Percentiles rank a stretch among this genome's conserved stretches.
Conservation (phyloP, 2,329 filamentous ascomycete species). For the Westerdykella aurantiaca region DNA sequence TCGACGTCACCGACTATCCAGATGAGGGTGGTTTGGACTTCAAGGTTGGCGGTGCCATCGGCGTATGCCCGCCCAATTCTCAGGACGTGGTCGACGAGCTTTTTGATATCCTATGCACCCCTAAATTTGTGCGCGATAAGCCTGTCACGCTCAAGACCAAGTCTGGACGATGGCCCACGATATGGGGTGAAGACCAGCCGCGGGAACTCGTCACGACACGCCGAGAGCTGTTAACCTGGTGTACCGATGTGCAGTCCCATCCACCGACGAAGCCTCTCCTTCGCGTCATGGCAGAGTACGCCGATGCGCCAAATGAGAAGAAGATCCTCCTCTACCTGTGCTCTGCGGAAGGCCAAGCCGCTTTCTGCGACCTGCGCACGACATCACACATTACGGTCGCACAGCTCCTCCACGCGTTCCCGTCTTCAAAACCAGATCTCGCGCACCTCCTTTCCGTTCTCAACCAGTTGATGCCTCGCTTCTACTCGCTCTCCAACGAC, state of each 20-base stretch:
- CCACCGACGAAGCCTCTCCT: constrained; percentile 84
- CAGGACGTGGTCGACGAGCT: constrained; percentile 71
- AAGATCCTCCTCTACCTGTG: constrained; percentile 82
- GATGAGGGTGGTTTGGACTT: constrained; percentile 81
- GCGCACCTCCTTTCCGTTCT: constrained; percentile 74
- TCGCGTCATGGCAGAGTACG: constrained; percentile 78
- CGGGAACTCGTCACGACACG: constrained; percentile 85
- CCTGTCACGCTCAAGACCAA: constrained; percentile 72
- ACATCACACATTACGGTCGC: constrained; percentile 76
- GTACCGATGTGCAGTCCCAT: constrained; percentile 86
- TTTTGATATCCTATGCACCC: constrained; percentile 74
- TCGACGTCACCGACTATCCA: constrained; percentile 93
- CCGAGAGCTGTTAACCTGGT: constrained; percentile 91
- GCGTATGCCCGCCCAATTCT: constrained; percentile 84
- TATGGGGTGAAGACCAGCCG: constrained; percentile 87
- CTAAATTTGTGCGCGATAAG: constrained; percentile 77
- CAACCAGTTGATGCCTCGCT: constrained; percentile 89
- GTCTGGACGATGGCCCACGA: constrained; percentile 87
- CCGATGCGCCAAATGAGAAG: constrained; percentile 73
- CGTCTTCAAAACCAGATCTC: constrained; percentile 81
- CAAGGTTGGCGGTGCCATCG: constrained; percentile 93
- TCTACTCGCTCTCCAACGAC: constrained; percentile 97
- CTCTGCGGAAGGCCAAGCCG: constrained; percentile 82
- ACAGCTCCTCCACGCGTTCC: constrained; percentile 87
- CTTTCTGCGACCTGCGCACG: constrained; percentile 89